Evolutionary conservation across 768 basidiomycete genomes (phyloP).

Genomic region (Hericium rajendrae): DNA sequence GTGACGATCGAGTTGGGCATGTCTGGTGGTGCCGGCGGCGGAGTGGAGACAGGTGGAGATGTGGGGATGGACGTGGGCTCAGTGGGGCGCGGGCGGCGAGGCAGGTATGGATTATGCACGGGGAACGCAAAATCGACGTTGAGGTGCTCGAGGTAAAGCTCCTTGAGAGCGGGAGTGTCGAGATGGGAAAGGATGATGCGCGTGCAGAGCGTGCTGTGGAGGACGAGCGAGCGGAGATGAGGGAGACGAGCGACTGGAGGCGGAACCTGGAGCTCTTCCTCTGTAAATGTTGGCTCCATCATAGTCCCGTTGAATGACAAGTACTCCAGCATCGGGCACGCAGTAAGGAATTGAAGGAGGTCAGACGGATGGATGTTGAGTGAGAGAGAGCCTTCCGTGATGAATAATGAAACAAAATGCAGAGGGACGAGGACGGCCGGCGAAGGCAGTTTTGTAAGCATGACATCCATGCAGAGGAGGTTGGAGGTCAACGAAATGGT

Average conservation of each 20-base stretch:
- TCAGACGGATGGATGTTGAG: constrained; percentile 34
- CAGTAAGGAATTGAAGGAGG: constrained; percentile 50
- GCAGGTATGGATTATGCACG: constrained; percentile 15
- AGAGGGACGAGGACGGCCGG: constrained; percentile 35
- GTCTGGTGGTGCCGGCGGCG: neutral
- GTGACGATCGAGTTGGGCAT: neutral
- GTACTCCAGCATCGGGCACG: constrained; percentile 51
- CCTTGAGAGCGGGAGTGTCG: constrained; percentile 47
- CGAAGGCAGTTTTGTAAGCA: constrained; percentile 40
- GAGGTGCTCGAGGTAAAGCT: constrained; percentile 55
- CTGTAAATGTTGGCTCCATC: constrained; percentile 30
- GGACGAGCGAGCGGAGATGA: constrained; percentile 43
- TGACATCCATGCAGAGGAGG: constrained; percentile 33
- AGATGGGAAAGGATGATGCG: constrained; percentile 58
- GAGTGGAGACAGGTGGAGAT: neutral
- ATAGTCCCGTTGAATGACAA: constrained; percentile 49
- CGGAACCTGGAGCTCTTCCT: constrained; percentile 1
- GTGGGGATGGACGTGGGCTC: neutral
- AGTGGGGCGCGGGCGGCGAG: constrained; percentile 15
- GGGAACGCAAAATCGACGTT: constrained; percentile 46
- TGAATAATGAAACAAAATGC: constrained; percentile 46
- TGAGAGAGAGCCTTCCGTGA: constrained; percentile 38
- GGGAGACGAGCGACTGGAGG: constrained; percentile 45
- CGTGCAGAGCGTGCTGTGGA: constrained; percentile 51
- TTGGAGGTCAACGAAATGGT: constrained; percentile 12